These are phyloP conservation scores for Globisporangium echinulatum DNA, from an alignment of 352 stramenopile species.

Conservation along the genomic window DNA sequence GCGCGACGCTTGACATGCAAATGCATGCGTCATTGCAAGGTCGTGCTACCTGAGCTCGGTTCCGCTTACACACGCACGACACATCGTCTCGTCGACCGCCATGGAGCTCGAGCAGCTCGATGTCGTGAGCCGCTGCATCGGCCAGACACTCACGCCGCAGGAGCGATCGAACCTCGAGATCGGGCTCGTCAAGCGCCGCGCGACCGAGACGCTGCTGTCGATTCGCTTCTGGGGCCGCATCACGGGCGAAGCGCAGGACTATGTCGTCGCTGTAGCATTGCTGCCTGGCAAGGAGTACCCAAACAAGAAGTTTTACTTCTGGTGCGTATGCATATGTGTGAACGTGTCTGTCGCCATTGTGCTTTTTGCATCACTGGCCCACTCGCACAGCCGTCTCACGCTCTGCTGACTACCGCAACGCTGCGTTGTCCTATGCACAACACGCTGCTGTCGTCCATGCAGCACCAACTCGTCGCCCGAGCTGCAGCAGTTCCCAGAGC, in stretches of 20 bases:
- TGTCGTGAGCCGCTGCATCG: conserved; percentile 59
- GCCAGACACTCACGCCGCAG: conserved; percentile 61
- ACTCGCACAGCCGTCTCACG: too few species aligned
- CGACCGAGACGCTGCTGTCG: conserved; percentile 51
- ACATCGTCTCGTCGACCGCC: background rate
- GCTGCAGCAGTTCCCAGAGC: conserved; percentile 73
- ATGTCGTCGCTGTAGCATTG: conserved; percentile 55
- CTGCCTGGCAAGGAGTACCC: conserved; percentile 56
- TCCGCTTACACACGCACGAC: background rate
- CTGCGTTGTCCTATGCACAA: too few species aligned
- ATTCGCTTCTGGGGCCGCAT: conserved; percentile 75
- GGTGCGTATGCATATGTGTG: conserved; percentile 18
- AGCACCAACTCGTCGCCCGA: conserved; percentile 74
- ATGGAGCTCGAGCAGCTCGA: conserved; percentile 80
- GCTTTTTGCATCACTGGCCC: too few species aligned
- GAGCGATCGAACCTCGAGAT: conserved; percentile 76
- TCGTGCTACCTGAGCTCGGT: background rate
- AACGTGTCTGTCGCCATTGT: too few species aligned
- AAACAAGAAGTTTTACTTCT: conserved; percentile 86
- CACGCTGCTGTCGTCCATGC: background rate
- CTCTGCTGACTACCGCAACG: too few species aligned
- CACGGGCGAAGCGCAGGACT: conserved; percentile 55
- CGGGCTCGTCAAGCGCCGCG: conserved; percentile 57
- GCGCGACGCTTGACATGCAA: too few species aligned
- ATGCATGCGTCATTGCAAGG: too few species aligned